phyloP scores from a whole-genome alignment of 768 basidiomycete species.

The Baorangia bicolor region DNA sequence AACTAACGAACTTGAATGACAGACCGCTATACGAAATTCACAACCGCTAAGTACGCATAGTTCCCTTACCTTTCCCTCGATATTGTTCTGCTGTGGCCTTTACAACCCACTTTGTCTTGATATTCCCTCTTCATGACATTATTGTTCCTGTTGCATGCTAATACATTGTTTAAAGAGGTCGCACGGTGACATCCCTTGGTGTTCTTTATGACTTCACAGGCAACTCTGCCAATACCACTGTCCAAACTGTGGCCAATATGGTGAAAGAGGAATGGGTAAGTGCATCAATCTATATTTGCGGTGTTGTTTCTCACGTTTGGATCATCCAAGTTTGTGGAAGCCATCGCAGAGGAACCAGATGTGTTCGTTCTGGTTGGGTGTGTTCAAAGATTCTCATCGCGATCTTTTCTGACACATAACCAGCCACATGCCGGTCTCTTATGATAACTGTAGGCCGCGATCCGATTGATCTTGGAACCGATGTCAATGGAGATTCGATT shows the following conservation, averaged over 20 bases:
- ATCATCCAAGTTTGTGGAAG: conserved; percentile 61
- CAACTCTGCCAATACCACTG: conserved; percentile 68
- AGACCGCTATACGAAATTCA: conserved; percentile 71
- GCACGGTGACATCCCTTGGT: conserved; percentile 75
- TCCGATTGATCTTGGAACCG: neutral
- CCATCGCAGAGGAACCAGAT: conserved; percentile 79
- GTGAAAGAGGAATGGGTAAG: conserved; percentile 76
- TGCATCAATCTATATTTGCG: neutral
- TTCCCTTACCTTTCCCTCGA: neutral
- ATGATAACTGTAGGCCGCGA: conserved; percentile 56
- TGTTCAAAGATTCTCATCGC: conserved; percentile 12
- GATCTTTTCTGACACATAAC: neutral
- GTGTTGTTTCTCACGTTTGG: neutral
- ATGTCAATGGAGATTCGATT: neutral
- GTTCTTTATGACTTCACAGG: conserved; percentile 76
- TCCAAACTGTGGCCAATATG: conserved; percentile 72
- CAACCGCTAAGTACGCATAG: conserved; percentile 58
- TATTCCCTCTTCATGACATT: neutral
- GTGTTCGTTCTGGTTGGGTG: conserved; percentile 75
- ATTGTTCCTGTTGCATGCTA: neutral
- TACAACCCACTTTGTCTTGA: neutral
- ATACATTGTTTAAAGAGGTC: conserved; percentile 43
- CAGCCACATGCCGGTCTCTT: conserved; percentile 81
- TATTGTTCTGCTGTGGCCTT: neutral
- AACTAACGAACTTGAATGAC: conserved; percentile 24